Base-by-base conservation (phyloP, 1,139 yeast species). In the Waltiozyma sp. region DNA sequence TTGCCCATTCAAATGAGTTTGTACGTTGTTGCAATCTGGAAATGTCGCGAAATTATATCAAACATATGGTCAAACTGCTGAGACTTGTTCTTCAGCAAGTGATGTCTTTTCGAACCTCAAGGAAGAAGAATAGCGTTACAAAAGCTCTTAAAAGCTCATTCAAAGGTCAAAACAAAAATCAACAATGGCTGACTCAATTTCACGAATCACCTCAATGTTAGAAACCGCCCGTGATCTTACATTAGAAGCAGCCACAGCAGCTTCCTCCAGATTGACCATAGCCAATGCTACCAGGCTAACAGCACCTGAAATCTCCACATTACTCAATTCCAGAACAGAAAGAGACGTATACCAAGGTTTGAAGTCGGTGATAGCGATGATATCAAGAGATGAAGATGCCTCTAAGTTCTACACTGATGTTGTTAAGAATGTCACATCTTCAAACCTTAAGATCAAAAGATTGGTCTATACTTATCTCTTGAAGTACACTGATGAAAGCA, bases 171-270 rank as follows among this genome's bases (percentile, higher is more conserved):
- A 21, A 4, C 36, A 28, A 3, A 14, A 3, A 34, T 4, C 36
- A 11, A 33, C 40, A 21, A 76, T 75, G 81, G 67, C 73, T 2
- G 81, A 75, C 47, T 68, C 79, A 4, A 63, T 73, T 38, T 59
- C 67, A 24, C 66, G 70, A 43, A 64, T 78, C 47, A 72, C 81
- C 3, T 69, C 75, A 6, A 73, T 78, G 59, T 71, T 88, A 49
- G 95, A 85, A 62, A 78, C 89, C 26, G 96, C 96, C 2, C 75
- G 78, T 51, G 89, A 80, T 51, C 63, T 84, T 52, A 83, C 94
- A 6, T 67, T 82, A 44, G 94, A 84, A 53, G 93, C 93, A 1
- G 93, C 94, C 0, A 80, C 78, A 1, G 77, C 85, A 3, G 93
- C 91, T 0, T 75, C 91, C 0, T 73, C 86, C 2, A 64, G 77